phyloP scores from a whole-genome alignment of 2,329 filamentous ascomycete genomes.

The Dactylellina drechsleri region DNA sequence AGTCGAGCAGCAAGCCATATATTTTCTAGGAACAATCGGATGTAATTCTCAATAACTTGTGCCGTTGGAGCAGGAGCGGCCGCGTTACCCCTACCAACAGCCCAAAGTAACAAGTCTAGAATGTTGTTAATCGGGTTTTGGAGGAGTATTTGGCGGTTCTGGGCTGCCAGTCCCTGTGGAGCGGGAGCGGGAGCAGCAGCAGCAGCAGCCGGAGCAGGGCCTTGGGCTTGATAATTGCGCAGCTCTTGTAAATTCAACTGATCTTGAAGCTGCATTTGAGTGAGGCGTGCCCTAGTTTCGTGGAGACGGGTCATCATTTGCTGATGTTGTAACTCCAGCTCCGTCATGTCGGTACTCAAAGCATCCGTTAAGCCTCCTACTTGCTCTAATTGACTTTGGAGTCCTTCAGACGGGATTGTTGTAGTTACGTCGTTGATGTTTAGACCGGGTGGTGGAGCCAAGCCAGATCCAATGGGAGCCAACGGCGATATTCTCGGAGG shows the following conservation, averaged over 20 bases:
- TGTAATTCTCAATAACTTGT: not conserved
- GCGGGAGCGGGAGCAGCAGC: not conserved
- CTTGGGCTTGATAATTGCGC: not conserved
- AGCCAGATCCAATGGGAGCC: constrained; percentile 25
- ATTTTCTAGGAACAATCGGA: constrained; percentile 48
- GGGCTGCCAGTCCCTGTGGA: not conserved
- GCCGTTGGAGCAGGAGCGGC: constrained; percentile 3
- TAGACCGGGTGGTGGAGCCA: constrained; percentile 35
- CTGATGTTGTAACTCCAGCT: not conserved
- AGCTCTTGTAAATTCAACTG: not conserved
- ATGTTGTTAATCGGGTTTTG: not conserved
- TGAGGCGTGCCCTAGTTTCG: not conserved
- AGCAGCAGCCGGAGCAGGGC: not conserved
- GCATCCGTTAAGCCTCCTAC: not conserved
- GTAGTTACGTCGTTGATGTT: constrained; percentile 17
- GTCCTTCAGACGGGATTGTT: not conserved
- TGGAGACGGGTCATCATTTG: constrained; percentile 4
- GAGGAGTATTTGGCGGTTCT: not conserved
- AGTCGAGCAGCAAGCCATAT: constrained; percentile 57
- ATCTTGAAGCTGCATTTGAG: not conserved
- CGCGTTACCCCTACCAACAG: constrained; percentile 3
- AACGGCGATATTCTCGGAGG: constrained; percentile 32
- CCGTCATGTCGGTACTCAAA: not conserved
- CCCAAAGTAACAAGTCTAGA: constrained; percentile 11
- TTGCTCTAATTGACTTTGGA: not conserved